Percentiles rank a stretch among this genome's conserved stretches.
These are phyloP conservation scores for Talaromyces trachyspermus DNA, from an alignment of 495 filamentous ascomycete species.

Conservation along the genomic window DNA sequence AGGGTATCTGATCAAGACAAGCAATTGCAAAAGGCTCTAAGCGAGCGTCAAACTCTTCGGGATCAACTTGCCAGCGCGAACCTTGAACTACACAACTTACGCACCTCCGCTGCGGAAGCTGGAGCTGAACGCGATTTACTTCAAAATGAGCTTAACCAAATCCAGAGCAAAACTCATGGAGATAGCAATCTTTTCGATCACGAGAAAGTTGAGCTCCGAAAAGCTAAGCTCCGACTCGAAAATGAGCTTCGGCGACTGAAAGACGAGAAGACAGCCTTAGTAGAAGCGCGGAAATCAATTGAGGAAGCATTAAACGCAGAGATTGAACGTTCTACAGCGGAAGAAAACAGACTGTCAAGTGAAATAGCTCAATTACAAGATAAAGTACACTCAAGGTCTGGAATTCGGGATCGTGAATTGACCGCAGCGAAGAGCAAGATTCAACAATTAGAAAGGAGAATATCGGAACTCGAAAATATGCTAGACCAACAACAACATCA, in stretches of 20 bases:
- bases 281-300: constrained; percentile 43
- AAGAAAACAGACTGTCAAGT: constrained; percentile 48
- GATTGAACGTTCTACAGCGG: constrained; percentile 47
- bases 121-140: constrained; percentile 61
- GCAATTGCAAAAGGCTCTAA: constrained; percentile 41
- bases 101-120: constrained; percentile 41
- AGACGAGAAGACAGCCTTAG: constrained; percentile 46
- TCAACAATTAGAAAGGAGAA: constrained; percentile 50
- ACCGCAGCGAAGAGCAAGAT: constrained; percentile 44
- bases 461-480: constrained; percentile 50
- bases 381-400: constrained; percentile 33
- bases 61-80: constrained; percentile 56
- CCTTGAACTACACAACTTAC: constrained; percentile 52
- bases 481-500: constrained; percentile 37
- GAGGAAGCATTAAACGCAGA: constrained; percentile 49
- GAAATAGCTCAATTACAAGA: constrained; percentile 53
- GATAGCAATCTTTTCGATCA: constrained; percentile 52
- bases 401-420: constrained; percentile 42
- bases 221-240: constrained; percentile 51
- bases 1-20: constrained; percentile 38
- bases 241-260: constrained; percentile 49
- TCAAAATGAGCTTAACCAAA: constrained; percentile 45
- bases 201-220: constrained; percentile 55
- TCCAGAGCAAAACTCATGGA: constrained; percentile 43
- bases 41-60: constrained; percentile 55